These are phyloP conservation scores for Cyberlindnera bimundalis DNA, from an alignment of 805 yeast species.

Conservation along the genomic window DNA sequence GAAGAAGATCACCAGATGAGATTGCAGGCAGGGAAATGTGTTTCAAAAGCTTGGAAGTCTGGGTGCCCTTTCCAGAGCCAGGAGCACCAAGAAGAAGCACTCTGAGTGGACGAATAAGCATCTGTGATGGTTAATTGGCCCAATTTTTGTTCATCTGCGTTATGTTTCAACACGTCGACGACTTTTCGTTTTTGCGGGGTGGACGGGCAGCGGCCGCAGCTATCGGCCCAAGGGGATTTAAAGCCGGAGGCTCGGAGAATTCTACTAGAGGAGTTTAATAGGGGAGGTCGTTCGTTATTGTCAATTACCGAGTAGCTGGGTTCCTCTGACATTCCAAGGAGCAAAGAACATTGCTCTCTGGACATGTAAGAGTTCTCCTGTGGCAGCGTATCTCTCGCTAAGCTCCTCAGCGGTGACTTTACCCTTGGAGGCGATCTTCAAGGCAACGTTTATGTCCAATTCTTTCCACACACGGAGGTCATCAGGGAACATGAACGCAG, in stretches of 20 bases:
- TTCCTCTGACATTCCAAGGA: constrained; percentile 45
- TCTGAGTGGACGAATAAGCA: constrained; percentile 45
- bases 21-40: constrained; percentile 50
- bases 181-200: neutral
- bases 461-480: constrained; percentile 66
- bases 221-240: no score
- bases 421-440: constrained; percentile 53
- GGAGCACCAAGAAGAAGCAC: constrained; percentile 86
- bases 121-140: neutral
- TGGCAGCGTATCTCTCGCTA: constrained; percentile 47
- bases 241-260: no score
- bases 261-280: no score
- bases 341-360: constrained; percentile 68
- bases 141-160: neutral
- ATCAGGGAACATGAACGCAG: constrained; percentile 72
- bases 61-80: constrained; percentile 94
- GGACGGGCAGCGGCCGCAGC: no score
- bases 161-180: neutral
- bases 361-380: constrained; percentile 47
- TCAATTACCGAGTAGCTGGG: neutral
- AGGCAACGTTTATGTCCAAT: constrained; percentile 53
- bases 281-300: no score
- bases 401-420: constrained; percentile 49
- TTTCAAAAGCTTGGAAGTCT: constrained; percentile 61
- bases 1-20: constrained; percentile 81